Conservation (phyloP, 768 basidiomycete species). For the Lactifluus volemus region DNA sequence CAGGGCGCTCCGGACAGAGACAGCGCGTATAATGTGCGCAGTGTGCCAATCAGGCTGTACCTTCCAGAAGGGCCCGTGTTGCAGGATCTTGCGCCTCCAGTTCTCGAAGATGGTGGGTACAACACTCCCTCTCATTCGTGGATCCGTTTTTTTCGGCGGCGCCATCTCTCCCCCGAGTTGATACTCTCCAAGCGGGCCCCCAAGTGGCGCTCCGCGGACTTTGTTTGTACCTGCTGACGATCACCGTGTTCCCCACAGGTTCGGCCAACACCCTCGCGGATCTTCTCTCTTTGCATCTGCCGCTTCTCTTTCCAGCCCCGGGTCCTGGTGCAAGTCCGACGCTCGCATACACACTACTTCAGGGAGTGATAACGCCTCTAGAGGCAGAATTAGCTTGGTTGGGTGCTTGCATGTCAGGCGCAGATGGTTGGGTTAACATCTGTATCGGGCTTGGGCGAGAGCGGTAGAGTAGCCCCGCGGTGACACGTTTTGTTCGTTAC, state of each 20-base stretch:
- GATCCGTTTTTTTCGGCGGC: background rate
- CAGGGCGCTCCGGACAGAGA: slow-evolving; percentile 50
- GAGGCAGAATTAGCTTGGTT: slow-evolving; percentile 93
- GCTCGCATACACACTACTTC: slow-evolving; percentile 71
- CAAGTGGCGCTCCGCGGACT: slow-evolving; percentile 8
- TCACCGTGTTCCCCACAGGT: slow-evolving; percentile 37
- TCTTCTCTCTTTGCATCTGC: slow-evolving; percentile 64
- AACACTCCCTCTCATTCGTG: background rate
- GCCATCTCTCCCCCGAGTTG: too few relatives aligned
- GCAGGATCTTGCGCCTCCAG: slow-evolving; percentile 81
- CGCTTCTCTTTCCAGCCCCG: slow-evolving; percentile 63
- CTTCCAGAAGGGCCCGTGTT: slow-evolving; percentile 85
- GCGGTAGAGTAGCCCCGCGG: background rate
- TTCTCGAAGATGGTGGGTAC: slow-evolving; percentile 63
- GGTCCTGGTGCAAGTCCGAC: slow-evolving; percentile 17
- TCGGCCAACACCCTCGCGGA: slow-evolving; percentile 59
- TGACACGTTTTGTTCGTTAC: background rate
- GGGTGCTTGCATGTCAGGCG: slow-evolving; percentile 83
- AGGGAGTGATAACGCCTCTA: slow-evolving; percentile 74
- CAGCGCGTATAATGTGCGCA: slow-evolving; percentile 79
- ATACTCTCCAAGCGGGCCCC: background rate
- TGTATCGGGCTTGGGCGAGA: slow-evolving; percentile 50
- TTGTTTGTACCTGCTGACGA: slow-evolving; percentile 12
- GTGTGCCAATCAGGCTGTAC: slow-evolving; percentile 83
- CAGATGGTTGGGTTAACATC: slow-evolving; percentile 93